Base-by-base conservation (phyloP, 331 rosid genomes). In the Stylosanthes scabra region DNA sequence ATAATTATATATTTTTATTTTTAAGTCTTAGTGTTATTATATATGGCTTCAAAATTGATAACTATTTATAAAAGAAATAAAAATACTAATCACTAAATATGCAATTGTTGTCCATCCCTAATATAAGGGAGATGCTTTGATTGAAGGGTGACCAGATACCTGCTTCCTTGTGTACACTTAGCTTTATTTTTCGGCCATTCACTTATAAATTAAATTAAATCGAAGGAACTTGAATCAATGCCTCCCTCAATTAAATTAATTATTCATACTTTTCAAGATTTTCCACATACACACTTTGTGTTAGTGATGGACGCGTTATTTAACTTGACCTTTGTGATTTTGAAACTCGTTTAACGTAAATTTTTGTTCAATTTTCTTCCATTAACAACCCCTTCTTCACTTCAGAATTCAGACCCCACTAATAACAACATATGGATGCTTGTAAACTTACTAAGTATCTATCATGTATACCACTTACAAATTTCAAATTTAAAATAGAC, bases 171-270 rank as follows among this genome's bases (percentile, higher is more conserved):
- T 28, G 27, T 25, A 27, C 65, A 59, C 45, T 20, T 20, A 20
- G 25, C 25, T 31, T 31, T 59, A 39, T 58, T 58, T 59, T 59
- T 11, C 10, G 34, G 39, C 2, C 8, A 34, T 51, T 42, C 28
- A 47, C 44, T 70, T 58, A 59, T 58, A 59, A 59, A 59, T 59
- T 34, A 59, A 59, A 45, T 59, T 71, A 31, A 59, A 28, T 71
- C 47, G 67, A 71, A 20, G 25, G 25, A 20, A 71, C 8, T 58
- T 58, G 67, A 67, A 44, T 34, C 15, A 8, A 49, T 11, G 42
- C 14, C 50, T 67, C 59, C 29, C 15, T 5, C 16, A 13, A 20
- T 25, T 70, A 42, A 39, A 70, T 41, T 37, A 52, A 25, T 56
- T 15, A 13, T 3, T 34, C 10, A 2, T 34, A 6, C 27, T 62